Percentiles rank a stretch among this genome's conserved stretches.
Conservation (phyloP, 345 rosid genomes). For the Orychophragmus violaceus region DNA sequence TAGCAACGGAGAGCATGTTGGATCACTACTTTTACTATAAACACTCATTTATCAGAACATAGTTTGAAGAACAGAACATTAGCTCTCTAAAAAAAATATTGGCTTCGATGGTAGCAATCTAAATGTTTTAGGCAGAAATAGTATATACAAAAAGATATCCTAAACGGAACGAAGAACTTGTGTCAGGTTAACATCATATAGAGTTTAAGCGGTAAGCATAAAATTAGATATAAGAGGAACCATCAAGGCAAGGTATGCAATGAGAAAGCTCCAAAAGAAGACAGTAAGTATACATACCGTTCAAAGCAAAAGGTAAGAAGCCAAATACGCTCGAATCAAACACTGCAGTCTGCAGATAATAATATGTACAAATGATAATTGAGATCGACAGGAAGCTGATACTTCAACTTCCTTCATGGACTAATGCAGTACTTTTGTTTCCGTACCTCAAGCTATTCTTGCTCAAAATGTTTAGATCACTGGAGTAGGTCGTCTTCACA, state of each 20-base stretch:
- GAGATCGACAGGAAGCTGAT: not conserved
- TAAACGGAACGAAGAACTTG: not conserved
- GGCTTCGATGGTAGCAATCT: not conserved
- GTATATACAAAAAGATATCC: not conserved
- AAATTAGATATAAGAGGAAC: not conserved
- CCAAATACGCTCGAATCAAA: not conserved
- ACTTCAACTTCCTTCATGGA: not conserved
- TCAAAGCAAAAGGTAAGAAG: not conserved
- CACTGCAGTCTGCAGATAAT: not conserved
- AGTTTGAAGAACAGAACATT: not conserved
- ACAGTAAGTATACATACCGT: not conserved
- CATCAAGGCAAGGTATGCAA: not conserved
- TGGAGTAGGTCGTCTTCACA: not conserved
- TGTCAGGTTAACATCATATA: slow-evolving; percentile 1
- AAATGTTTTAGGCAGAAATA: not conserved
- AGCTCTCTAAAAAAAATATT: not conserved
- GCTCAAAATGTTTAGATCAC: not conserved
- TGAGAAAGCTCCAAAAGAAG: not conserved
- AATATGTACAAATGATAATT: not conserved
- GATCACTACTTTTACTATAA: slow-evolving; percentile 41
- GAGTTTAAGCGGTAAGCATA: not conserved
- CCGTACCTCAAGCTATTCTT: not conserved
- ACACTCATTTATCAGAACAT: slow-evolving; percentile 7
- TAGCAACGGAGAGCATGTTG: slow-evolving; percentile 36
- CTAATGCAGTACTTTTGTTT: not conserved